Base-by-base conservation (phyloP, 2,329 filamentous ascomycete species). In the Penicillium sp. region DNA sequence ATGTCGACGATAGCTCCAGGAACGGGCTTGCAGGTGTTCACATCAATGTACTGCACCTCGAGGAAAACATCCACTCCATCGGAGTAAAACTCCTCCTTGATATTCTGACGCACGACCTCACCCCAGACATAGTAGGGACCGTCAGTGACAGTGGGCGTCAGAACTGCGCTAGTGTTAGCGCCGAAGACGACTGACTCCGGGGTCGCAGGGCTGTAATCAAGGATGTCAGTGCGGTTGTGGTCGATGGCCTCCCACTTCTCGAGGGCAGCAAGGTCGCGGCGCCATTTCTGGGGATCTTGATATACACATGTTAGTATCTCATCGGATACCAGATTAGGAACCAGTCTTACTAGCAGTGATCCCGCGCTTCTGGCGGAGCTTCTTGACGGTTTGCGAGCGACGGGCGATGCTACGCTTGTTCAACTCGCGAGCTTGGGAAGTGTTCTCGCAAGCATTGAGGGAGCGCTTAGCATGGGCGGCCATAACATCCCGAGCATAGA, bases 71-170 rank as follows among this genome's bases (percentile, higher is more conserved):
- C 69, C 9, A 75, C 62, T n/a, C 73, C 73, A 0, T 65, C 61
- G 2, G 53, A 65, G 53, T 64, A 62, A 8, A 60, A 42, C 4
- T 62, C 65, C 49, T 75, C 73, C 29, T 61, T 65, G 21, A 75
- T 59, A 45, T 75, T 61, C 41, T 66, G 60, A 9, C 72, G 69
- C 47, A 73, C 64, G 6, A 69, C 61, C 52, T 74, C 72, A 34
- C 72, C 72, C 47, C 63, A 66, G 34, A 74, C 71, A 53, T 72
- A 74, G 61, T 74, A 75, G 0, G 72, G 72, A 1, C 73, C 72
- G 40, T 71, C 69, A 9, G 70, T 71, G 51, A 71, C 61, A 31
- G 72, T 71, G 0, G 72, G 72, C 0, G 71, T 63, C 44, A 75
- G 56, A 34, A 72, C 67, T 50, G 70, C 73, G 57, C 67, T 70